Evolutionary conservation across 129 eudicot genomes (phyloP).

Genomic region (Flaveria linearis): DNA sequence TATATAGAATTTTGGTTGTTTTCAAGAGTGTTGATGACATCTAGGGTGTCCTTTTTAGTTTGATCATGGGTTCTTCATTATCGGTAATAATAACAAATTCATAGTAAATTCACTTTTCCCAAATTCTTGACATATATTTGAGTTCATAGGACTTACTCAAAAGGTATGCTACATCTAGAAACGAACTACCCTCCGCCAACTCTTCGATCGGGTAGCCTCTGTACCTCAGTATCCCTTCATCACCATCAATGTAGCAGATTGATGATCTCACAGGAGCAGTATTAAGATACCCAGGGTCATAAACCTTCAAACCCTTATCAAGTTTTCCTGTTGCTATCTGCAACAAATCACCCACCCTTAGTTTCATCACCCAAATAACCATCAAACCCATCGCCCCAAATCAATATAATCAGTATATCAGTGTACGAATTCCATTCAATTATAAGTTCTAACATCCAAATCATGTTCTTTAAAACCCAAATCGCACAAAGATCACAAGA

Average conservation of each 20-base stretch:
- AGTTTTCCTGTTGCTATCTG: conserved; percentile 78
- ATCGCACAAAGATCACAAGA: conserved; percentile 4
- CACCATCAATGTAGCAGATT: conserved; percentile 93
- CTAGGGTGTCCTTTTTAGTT: too few relatives aligned
- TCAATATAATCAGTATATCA: too few relatives aligned
- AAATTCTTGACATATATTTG: not conserved
- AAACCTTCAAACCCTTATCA: conserved; percentile 96
- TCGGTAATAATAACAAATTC: too few relatives aligned
- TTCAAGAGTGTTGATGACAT: too few relatives aligned
- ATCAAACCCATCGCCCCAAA: not conserved
- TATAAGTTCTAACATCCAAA: not conserved
- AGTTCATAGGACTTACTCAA: conserved; percentile 48
- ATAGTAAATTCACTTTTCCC: too few relatives aligned
- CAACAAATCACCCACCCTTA: conserved; percentile 6
- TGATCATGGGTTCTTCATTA: too few relatives aligned
- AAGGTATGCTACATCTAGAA: conserved; percentile 90
- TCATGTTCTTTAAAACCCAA: not conserved
- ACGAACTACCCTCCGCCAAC: conserved; percentile 87
- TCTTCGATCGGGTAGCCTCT: conserved; percentile 98
- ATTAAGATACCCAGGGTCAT: conserved; percentile 92
- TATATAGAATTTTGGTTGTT: too few relatives aligned
- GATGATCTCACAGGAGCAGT: conserved; percentile 94
- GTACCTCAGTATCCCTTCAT: conserved; percentile 91
- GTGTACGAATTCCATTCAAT: not conserved
- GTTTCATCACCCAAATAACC: not conserved